These are phyloP conservation scores for Silene conica DNA, from an alignment of 148 eudicot species.

Conservation along the genomic window DNA sequence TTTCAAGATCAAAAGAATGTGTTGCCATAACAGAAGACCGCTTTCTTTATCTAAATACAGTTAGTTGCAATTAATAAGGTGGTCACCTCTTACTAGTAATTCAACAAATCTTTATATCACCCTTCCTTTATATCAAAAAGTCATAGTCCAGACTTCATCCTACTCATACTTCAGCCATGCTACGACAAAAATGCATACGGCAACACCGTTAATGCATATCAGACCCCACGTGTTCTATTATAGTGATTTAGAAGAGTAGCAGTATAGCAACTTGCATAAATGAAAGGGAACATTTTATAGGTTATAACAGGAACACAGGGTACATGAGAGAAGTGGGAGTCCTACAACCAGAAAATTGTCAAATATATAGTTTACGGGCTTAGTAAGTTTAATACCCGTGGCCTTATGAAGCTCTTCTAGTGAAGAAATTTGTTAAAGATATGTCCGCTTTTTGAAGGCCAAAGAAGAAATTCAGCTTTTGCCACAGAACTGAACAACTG, in stretches of 20 bases:
- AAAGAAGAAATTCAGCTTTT: too few species aligned
- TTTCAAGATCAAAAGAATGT: not conserved
- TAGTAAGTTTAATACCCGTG: not conserved
- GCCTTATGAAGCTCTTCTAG: not conserved
- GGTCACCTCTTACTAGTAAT: not conserved
- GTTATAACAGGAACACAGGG: too few species aligned
- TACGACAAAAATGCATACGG: not conserved
- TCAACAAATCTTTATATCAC: not conserved
- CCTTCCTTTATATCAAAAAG: not conserved
- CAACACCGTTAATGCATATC: not conserved
- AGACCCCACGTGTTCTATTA: not conserved
- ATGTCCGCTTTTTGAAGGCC: too few species aligned
- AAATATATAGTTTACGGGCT: not conserved
- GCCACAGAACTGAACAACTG: not conserved
- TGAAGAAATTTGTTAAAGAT: not conserved
- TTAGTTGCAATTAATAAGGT: not conserved
- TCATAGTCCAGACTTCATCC: not conserved
- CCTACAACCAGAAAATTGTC: not conserved
- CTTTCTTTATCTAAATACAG: not conserved
- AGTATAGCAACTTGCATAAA: not conserved
- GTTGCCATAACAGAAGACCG: not conserved
- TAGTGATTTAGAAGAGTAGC: not conserved
- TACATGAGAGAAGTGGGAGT: too few species aligned
- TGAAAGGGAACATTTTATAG: too few species aligned
- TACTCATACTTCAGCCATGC: conserved; percentile 2